Conservation (phyloP, 495 filamentous ascomycete species). For the Xylaria telfairii region DNA sequence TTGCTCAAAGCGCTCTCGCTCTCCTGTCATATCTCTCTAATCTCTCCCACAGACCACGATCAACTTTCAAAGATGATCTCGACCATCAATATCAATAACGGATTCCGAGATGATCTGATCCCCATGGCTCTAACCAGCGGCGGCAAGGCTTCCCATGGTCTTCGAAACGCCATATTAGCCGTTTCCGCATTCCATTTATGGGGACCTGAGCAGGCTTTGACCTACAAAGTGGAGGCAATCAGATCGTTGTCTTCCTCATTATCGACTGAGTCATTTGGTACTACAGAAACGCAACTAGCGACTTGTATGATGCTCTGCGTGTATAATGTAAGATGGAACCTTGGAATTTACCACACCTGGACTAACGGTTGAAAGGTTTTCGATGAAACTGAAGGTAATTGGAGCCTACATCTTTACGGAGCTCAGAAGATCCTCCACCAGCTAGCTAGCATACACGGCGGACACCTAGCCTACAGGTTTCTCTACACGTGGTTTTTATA, state of each 20-base stretch:
- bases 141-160: constrained; percentile 38
- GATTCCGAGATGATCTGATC: constrained; percentile 42
- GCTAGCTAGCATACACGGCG: constrained; percentile 35
- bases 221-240: constrained; percentile 44
- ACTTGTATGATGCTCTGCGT: constrained; percentile 49
- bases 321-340: constrained; percentile 39
- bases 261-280: constrained; percentile 33
- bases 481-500: constrained; percentile 47
- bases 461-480: constrained; percentile 36
- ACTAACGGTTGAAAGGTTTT: constrained; percentile 39
- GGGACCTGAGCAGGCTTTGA: constrained; percentile 37
- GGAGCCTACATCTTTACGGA: constrained; percentile 42
- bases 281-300: constrained; percentile 43
- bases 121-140: constrained; percentile 38
- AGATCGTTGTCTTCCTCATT: constrained; percentile 40
- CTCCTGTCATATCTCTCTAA: constrained; percentile 17
- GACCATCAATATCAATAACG: constrained; percentile 43
- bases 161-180: constrained; percentile 45
- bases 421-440: constrained; percentile 40
- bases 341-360: not conserved
- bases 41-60: constrained; percentile 30
- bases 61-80: constrained; percentile 45
- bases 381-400: constrained; percentile 46
- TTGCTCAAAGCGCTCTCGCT: not conserved
- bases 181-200: constrained; percentile 43